These are phyloP conservation scores for Hysterium pulicare DNA, from an alignment of 2,329 filamentous ascomycete genomes.

Conservation along the genomic window DNA sequence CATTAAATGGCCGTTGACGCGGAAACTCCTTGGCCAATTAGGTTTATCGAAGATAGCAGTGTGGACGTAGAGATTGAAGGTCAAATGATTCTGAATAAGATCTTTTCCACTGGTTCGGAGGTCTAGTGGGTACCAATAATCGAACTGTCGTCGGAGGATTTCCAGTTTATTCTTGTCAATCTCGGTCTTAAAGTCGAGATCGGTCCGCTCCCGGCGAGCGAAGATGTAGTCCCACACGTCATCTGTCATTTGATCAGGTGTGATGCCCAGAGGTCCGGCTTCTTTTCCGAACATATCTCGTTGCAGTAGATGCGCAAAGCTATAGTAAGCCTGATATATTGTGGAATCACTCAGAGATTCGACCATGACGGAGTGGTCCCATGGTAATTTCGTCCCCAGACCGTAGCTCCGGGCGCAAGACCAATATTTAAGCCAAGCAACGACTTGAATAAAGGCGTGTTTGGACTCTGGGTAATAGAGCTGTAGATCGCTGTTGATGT, in stretches of 20 bases:
- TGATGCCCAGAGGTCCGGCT: conserved; percentile 48
- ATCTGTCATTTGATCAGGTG: conserved; percentile 83
- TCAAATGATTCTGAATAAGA: conserved; percentile 73
- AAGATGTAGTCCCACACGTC: conserved; percentile 98
- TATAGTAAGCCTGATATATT: conserved; percentile 77
- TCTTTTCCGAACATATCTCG: conserved; percentile 77
- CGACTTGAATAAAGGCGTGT: conserved; percentile 70
- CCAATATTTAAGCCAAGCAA: conserved; percentile 94
- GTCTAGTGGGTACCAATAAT: conserved; percentile 96
- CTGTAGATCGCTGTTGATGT: conserved; percentile 61
- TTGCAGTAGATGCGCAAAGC: conserved; percentile 64
- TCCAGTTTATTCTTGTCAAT: conserved; percentile 73
- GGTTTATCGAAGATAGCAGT: conserved; percentile 81
- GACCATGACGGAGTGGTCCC: conserved; percentile 87
- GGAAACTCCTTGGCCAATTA: conserved; percentile 84
- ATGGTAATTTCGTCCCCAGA: conserved; percentile 89
- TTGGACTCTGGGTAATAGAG: conserved; percentile 64
- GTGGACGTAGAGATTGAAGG: conserved; percentile 94
- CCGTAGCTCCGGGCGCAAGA: conserved; percentile 90
- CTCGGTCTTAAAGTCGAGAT: conserved; percentile 64
- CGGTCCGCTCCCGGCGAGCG: conserved; percentile 68
- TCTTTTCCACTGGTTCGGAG: conserved; percentile 84
- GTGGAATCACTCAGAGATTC: conserved; percentile 91
- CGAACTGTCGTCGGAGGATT: conserved; percentile 83
- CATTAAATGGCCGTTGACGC: conserved; percentile 88